phyloP scores from a whole-genome alignment of 1,139 yeast species.

The Debaryomycetaceae sp. region DNA sequence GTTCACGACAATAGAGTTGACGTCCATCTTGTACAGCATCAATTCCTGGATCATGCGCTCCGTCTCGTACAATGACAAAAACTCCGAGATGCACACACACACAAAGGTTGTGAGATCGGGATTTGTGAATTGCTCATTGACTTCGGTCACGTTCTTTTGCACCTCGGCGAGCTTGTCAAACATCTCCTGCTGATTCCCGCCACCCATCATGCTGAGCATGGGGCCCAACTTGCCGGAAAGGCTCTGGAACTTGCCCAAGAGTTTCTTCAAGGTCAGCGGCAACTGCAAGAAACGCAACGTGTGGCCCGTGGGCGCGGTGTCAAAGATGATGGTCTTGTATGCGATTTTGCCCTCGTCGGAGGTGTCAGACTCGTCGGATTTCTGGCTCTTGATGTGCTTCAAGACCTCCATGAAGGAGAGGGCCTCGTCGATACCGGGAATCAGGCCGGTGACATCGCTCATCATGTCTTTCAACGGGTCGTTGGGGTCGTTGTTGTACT shows the following conservation, averaged over 20 bases:
- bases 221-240: conserved; percentile 86
- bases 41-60: conserved; percentile 96
- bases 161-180: conserved; percentile 74
- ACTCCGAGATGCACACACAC: conserved; percentile 95
- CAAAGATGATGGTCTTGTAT: conserved; percentile 86
- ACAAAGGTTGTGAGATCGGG: conserved; percentile 94
- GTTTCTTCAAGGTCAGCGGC: conserved; percentile 82
- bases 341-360: conserved; percentile 24
- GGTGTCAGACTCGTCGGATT: conserved; percentile 18
- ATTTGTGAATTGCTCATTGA: conserved; percentile 87
- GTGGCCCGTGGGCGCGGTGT: conserved; percentile 98
- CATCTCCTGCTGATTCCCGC: conserved; percentile 68
- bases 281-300: conserved; percentile 88
- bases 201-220: conserved; percentile 67
- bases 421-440: conserved; percentile 98
- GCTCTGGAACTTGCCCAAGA: conserved; percentile 78
- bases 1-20: conserved; percentile 89
- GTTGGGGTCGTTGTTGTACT: conserved; percentile 46
- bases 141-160: conserved; percentile 74
- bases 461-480: conserved; percentile 62
- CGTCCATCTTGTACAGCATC: conserved; percentile 90
- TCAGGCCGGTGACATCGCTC: conserved; percentile 88
- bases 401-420: conserved; percentile 94
- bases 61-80: conserved; percentile 88
- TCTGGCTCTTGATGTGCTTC: conserved; percentile 86